These are phyloP conservation scores for Piromyces sp. DNA, from an alignment of 192 early-diverging fungal genomes.

Conservation along the genomic window DNA sequence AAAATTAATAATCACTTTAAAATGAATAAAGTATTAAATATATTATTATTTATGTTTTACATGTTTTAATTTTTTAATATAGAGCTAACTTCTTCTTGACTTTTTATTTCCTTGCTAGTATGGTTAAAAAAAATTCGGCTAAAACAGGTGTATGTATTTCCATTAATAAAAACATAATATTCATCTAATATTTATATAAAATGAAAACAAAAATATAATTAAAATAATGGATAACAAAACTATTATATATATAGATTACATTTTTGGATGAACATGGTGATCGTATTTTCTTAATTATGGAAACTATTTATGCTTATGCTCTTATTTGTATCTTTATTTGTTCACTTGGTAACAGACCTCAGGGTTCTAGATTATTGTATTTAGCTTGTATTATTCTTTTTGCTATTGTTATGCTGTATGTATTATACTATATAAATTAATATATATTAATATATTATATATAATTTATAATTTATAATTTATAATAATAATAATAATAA, in stretches of 20 bases:
- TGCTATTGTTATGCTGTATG: slow-evolving; percentile 68
- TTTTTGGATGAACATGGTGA: slow-evolving; percentile 34
- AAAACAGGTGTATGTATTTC: slow-evolving; percentile 2
- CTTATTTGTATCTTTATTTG: slow-evolving; percentile 70
- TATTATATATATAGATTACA: slow-evolving; percentile 24
- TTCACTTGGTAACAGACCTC: slow-evolving; percentile 88
- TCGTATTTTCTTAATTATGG: slow-evolving; percentile 46
- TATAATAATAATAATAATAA: not conserved
- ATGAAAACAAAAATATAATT: slow-evolving; percentile 3
- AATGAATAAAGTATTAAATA: no score
- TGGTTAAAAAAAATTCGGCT: not conserved
- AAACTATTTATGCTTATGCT: slow-evolving; percentile 59
- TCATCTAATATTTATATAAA: no score
- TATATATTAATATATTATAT: not conserved
- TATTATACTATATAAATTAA: slow-evolving; percentile 42
- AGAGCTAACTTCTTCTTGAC: slow-evolving; percentile 71
- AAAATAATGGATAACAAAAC: slow-evolving; percentile 1
- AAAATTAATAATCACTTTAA: no score
- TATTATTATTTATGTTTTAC: no score
- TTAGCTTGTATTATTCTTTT: slow-evolving; percentile 59
- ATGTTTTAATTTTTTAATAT: no score
- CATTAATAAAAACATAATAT: no score
- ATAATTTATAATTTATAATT: not conserved
- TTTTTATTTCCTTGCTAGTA: slow-evolving; percentile 59
- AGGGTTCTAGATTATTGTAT: slow-evolving; percentile 70